Percentiles rank a stretch among this genome's conserved stretches.
Evolutionary conservation across 257 asterid genomes (phyloP).

Genomic region (Solanum chilense): DNA sequence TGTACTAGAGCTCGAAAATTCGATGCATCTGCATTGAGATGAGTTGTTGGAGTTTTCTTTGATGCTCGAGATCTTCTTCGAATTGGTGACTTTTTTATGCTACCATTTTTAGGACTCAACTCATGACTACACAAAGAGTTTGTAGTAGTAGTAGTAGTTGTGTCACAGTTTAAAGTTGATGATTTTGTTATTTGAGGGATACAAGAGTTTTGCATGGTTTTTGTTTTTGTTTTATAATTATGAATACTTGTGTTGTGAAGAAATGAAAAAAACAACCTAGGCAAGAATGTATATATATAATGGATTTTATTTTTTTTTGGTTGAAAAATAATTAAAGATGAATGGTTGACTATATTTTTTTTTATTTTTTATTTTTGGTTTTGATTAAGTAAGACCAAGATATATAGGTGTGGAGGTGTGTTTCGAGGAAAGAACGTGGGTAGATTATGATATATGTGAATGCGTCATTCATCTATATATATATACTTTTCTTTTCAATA

Average conservation of each 20-base stretch:
- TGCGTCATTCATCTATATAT: neutral
- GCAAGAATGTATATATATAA: neutral
- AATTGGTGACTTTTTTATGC: neutral
- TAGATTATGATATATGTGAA: neutral
- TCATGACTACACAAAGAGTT: neutral
- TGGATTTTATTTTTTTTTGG: neutral
- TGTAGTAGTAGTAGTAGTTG: neutral
- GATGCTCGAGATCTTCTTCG: slow-evolving; percentile 17
- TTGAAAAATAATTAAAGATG: neutral
- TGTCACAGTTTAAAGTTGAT: neutral
- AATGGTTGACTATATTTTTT: neutral
- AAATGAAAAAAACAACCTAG: neutral
- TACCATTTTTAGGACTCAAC: neutral
- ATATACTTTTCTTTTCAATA: neutral
- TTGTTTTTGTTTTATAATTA: neutral
- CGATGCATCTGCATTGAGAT: slow-evolving; percentile 5
- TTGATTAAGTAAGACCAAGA: neutral
- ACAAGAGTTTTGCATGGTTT: neutral
- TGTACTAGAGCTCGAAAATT: slow-evolving; percentile 30
- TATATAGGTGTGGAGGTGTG: neutral
- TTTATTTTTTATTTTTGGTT: neutral
- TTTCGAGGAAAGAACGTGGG: neutral
- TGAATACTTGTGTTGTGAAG: neutral
- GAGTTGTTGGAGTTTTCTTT: slow-evolving; percentile 11
- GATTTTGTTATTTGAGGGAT: neutral